These are phyloP conservation scores for Phytophthora pinifolia DNA, from an alignment of 352 stramenopile genomes.

Conservation along the genomic window DNA sequence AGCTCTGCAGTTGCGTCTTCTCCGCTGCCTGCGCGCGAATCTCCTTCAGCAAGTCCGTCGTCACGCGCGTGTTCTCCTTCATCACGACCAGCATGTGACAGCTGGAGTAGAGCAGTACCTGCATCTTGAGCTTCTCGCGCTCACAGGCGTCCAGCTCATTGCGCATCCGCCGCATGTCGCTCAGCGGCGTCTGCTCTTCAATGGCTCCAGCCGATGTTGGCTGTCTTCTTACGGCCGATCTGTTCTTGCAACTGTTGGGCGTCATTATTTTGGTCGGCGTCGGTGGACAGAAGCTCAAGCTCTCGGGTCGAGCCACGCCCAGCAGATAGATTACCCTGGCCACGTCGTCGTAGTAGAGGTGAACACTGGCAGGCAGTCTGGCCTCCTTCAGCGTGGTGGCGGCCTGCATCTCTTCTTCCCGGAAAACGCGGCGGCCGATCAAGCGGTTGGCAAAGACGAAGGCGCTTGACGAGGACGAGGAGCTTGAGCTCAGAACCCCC, in stretches of 20 bases:
- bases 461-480: slow-evolving; percentile 30
- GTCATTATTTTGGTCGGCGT: slow-evolving; percentile 7
- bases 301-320: slow-evolving; percentile 45
- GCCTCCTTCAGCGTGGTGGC: slow-evolving; percentile 25
- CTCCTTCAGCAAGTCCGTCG: slow-evolving; percentile 45
- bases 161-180: slow-evolving; percentile 13
- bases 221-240: slow-evolving; percentile 7
- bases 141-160: slow-evolving; percentile 33
- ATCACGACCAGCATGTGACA: slow-evolving; percentile 65
- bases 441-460: slow-evolving; percentile 64
- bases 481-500: slow-evolving; percentile 46
- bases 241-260: slow-evolving; percentile 16
- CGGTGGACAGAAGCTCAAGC: slow-evolving; percentile 27
- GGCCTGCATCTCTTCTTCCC: slow-evolving; percentile 29
- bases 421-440: slow-evolving; percentile 59
- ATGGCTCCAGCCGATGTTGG: not conserved
- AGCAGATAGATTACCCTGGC: slow-evolving; percentile 57
- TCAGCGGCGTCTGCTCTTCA: slow-evolving; percentile 19
- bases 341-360: slow-evolving; percentile 60
- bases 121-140: slow-evolving; percentile 60
- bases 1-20: slow-evolving; percentile 59
- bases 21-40: slow-evolving; percentile 49
- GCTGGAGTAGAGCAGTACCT: slow-evolving; percentile 60
- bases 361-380: slow-evolving; percentile 38
- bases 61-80: slow-evolving; percentile 39